Evolutionary conservation across 2,329 filamentous ascomycete species (phyloP).

Genomic region (Aspergillus phoenicis): DNA sequence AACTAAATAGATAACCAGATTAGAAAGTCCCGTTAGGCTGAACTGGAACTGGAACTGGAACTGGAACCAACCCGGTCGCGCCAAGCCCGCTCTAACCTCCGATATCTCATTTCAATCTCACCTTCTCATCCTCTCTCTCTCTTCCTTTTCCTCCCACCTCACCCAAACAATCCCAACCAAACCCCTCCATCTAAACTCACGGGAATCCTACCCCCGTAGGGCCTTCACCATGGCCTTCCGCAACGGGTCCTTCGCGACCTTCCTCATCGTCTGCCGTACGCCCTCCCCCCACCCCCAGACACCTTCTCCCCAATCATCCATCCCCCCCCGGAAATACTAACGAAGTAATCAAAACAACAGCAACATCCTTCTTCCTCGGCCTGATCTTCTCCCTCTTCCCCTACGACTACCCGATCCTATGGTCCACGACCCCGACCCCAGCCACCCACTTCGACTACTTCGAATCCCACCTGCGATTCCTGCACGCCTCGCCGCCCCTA

Average conservation of each 20-base stretch:
- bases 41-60: no score
- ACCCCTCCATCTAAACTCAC: not conserved
- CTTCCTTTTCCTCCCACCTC: constrained; percentile 13
- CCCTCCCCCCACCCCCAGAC: constrained; percentile 5
- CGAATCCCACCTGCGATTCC: constrained; percentile 85
- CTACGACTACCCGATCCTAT: constrained; percentile 66
- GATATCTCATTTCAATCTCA: not conserved
- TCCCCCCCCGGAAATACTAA: constrained; percentile 15
- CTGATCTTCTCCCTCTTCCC: constrained; percentile 96
- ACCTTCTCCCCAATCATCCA: constrained; percentile 14
- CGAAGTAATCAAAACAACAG: constrained; percentile 47
- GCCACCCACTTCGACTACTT: constrained; percentile 77
- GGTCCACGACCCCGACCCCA: constrained; percentile 46
- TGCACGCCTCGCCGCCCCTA: constrained; percentile 87
- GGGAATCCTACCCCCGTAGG: not conserved
- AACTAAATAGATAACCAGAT: not conserved
- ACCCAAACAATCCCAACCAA: not conserved
- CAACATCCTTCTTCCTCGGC: constrained; percentile 95
- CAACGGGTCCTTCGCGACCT: constrained; percentile 80
- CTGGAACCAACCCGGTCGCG: not conserved
- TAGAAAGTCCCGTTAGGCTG: not conserved
- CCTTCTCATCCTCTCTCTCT: not conserved
- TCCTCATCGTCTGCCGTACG: constrained; percentile 94
- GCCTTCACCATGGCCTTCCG: constrained; percentile 38
- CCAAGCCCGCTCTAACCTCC: not conserved